These are phyloP conservation scores for Emergomyces africanus DNA, from an alignment of 2,329 filamentous ascomycete species.

Conservation along the genomic window DNA sequence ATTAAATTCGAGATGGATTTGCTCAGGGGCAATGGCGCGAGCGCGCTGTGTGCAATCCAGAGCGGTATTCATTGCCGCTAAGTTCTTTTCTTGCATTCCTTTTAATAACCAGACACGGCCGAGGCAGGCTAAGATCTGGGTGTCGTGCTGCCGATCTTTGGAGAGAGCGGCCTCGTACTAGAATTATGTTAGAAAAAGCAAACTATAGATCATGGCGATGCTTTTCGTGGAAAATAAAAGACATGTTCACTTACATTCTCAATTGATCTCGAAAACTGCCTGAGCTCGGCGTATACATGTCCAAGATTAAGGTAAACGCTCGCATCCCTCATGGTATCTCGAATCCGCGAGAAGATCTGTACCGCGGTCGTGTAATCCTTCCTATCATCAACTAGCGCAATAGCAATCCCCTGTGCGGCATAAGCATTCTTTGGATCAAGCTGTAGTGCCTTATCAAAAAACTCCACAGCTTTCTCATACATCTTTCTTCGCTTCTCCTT, in stretches of 20 bases:
- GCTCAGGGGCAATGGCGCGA: constrained; percentile 63
- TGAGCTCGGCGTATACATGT: constrained; percentile 80
- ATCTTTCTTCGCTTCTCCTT: constrained; percentile 79
- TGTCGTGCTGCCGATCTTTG: constrained; percentile 66
- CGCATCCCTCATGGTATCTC: constrained; percentile 77
- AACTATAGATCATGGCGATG: neutral
- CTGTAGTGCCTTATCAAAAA: constrained; percentile 93
- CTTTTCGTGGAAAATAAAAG: neutral
- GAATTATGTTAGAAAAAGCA: constrained; percentile 12
- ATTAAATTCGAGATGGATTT: constrained; percentile 91
- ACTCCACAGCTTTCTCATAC: constrained; percentile 89
- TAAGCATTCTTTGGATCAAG: constrained; percentile 94
- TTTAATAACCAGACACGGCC: constrained; percentile 78
- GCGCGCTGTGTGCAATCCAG: constrained; percentile 55
- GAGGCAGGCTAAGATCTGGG: constrained; percentile 69
- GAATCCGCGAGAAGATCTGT: constrained; percentile 77
- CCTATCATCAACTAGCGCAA: constrained; percentile 86
- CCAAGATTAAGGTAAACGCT: constrained; percentile 88
- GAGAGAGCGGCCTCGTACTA: constrained; percentile 74
- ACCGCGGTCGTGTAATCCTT: constrained; percentile 76
- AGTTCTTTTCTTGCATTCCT: constrained; percentile 55
- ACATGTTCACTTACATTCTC: constrained; percentile 50
- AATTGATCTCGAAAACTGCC: constrained; percentile 81
- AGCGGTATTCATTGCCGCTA: constrained; percentile 50
- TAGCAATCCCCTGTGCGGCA: constrained; percentile 89